Evolutionary conservation across 2,329 filamentous ascomycete genomes (phyloP).

Genomic region (Paramyrothecium sp.): DNA sequence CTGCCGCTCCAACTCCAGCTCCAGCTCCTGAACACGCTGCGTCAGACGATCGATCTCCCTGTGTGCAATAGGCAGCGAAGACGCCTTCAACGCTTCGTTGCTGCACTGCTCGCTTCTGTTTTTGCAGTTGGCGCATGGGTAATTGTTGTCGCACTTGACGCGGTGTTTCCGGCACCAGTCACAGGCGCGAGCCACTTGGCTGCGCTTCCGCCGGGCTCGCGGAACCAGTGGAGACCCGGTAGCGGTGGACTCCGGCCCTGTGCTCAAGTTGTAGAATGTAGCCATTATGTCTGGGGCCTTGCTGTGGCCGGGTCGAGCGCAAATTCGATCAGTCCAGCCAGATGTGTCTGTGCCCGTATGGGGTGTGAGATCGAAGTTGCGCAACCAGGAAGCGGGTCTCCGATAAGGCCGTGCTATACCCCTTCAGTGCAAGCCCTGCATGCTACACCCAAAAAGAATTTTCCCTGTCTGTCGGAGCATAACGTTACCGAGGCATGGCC

Average conservation of each 20-base stretch:
- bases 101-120: slow-evolving; percentile 19
- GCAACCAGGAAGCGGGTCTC: too few relatives aligned
- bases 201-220: slow-evolving; percentile 18
- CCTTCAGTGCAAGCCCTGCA: too few relatives aligned
- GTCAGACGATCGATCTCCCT: slow-evolving; percentile 18
- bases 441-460: too few relatives aligned
- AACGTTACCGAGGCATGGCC: too few relatives aligned
- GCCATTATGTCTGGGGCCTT: too few relatives aligned
- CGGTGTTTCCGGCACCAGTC: slow-evolving; percentile 27
- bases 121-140: slow-evolving; percentile 24
- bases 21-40: slow-evolving; percentile 14
- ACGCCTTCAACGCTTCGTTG: slow-evolving; percentile 17
- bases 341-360: too few relatives aligned
- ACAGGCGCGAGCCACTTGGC: slow-evolving; percentile 25
- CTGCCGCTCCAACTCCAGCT: slow-evolving; percentile 12
- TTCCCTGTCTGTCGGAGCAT: too few relatives aligned
- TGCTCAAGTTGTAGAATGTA: too few relatives aligned
- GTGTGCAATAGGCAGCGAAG: slow-evolving; percentile 16
- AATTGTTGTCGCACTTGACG: slow-evolving; percentile 24
- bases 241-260: background rate
- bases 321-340: too few relatives aligned
- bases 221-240: background rate
- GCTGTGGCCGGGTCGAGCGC: too few relatives aligned
- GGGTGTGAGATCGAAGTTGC: too few relatives aligned
- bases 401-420: too few relatives aligned